Base-by-base conservation (phyloP, 2,329 filamentous ascomycete species). In the Aspergillus sp. region DNA sequence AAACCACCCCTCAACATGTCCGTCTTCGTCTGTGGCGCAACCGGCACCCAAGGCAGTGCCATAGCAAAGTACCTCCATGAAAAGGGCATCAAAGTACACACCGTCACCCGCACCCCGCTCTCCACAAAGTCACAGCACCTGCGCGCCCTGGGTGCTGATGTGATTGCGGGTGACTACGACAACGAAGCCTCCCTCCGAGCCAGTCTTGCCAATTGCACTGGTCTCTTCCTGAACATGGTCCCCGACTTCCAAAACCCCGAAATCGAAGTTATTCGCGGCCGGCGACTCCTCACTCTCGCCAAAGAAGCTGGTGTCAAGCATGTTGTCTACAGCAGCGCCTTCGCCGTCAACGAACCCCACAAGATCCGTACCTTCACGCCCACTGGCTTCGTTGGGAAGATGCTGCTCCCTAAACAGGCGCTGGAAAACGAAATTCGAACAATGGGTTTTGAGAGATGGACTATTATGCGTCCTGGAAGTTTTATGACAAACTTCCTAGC, bases 401-500 rank as follows among this genome's bases (percentile, higher is more conserved):
- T 78, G 2, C 60, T 80, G 4, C 60, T 71, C 6, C 71, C 71
- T 19, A 85, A 85, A 65, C 66, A 72, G 19, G 66, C 67, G 1
- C 75, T 83, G 21, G 82, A 85, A 62, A 61, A 72, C 1, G 70
- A 71, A 19, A 67, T 82, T 4, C 70, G 74, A 19, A 57, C 65
- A 8, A 67, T 71, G 1, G 76, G 76, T 2, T 79, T 82, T 60
- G 62, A 75, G 13, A 63, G 68, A 7, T 85, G 79, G 78, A 84
- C 82, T 0, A 76, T 85, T 21, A 67, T 86, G 2, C 80, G 81
- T 2, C 81, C 81, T 0, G 80, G 79, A 1, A 78, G 76, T 65
- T 85, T 86, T 73, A 82, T 83, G 78, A 74, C 76, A 19, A 85
- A 86, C 65, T 81, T 80, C 61, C 51, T 84, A 4, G 59, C 70